These are phyloP conservation scores for Sporothrix protearum DNA, from an alignment of 2,329 filamentous ascomycete genomes.

Conservation along the genomic window DNA sequence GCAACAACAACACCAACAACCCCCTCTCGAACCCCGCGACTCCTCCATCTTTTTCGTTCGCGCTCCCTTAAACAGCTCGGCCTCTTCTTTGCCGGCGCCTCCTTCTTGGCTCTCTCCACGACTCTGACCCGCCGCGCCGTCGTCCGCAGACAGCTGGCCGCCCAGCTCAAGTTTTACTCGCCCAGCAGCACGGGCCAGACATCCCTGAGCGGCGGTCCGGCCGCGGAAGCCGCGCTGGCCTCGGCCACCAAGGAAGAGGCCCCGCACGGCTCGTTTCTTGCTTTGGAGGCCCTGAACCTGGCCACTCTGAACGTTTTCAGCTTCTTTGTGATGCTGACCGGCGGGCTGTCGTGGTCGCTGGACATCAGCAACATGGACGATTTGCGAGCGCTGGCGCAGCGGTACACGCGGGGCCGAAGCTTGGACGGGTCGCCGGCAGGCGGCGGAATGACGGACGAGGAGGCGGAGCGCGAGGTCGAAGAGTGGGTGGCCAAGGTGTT, in stretches of 20 bases:
- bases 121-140: slow-evolving; percentile 70
- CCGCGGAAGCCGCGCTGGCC: not conserved
- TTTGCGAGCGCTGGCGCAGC: slow-evolving; percentile 51
- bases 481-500: slow-evolving; percentile 60
- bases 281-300: slow-evolving; percentile 76
- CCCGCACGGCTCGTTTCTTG: slow-evolving; percentile 66
- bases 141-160: slow-evolving; percentile 55
- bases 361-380: slow-evolving; percentile 70
- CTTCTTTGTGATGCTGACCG: slow-evolving; percentile 69
- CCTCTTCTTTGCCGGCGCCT: slow-evolving; percentile 69
- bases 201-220: slow-evolving; percentile 29
- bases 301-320: slow-evolving; percentile 82
- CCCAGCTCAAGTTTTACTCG: slow-evolving; percentile 69
- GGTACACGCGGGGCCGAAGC: slow-evolving; percentile 34
- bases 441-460: slow-evolving; percentile 39
- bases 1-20: not conserved
- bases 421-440: slow-evolving; percentile 26
- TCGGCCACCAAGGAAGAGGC: slow-evolving; percentile 39
- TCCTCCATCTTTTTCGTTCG: slow-evolving; percentile 38
- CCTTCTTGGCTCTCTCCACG: slow-evolving; percentile 70
- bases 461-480: slow-evolving; percentile 59
- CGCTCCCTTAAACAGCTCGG: slow-evolving; percentile 61
- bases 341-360: slow-evolving; percentile 71
- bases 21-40: not conserved
- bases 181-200: slow-evolving; percentile 43